A percentile compares a stretch with the other conserved stretches of the same genome.
These are phyloP conservation scores for Adansonia rubrostipa DNA, from an alignment of 441 rosid genomes.

Conservation along the genomic window DNA sequence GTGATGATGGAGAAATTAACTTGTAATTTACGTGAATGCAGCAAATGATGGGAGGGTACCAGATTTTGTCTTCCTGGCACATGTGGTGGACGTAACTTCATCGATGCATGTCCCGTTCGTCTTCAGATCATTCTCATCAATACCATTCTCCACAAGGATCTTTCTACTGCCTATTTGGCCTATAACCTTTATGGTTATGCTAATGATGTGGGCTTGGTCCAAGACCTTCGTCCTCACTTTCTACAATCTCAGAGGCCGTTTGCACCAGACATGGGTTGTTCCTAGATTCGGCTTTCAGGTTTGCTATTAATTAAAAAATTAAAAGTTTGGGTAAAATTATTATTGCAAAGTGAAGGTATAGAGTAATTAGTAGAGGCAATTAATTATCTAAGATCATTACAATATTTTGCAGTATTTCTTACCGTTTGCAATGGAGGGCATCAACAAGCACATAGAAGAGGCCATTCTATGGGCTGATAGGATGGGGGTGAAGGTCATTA, in stretches of 20 bases:
- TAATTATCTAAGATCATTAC: not conserved
- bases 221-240: conserved; percentile 60
- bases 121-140: conserved; percentile 57
- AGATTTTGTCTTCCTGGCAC: conserved; percentile 94
- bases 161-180: conserved; percentile 62
- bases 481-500: conserved; percentile 86
- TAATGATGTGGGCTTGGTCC: conserved; percentile 77
- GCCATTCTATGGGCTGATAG: conserved; percentile 81
- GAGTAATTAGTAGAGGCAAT: not conserved
- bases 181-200: conserved; percentile 44
- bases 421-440: conserved; percentile 86
- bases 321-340: not conserved
- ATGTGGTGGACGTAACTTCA: conserved; percentile 72
- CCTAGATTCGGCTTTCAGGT: conserved; percentile 94
- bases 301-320: not conserved
- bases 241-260: conserved; percentile 65
- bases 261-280: conserved; percentile 81
- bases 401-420: conserved; percentile 74
- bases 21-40: conserved; percentile 25
- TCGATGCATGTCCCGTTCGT: conserved; percentile 74
- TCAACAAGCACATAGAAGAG: conserved; percentile 75
- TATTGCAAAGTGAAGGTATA: not conserved
- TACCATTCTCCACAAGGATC: conserved; percentile 49
- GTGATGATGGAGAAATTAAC: not conserved
- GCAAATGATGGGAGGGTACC: conserved; percentile 50